Evolutionary conservation across 2,329 filamentous ascomycete species (phyloP), one percentile per base, ranked within the genome.

Genomic region (Fusarium vanettenii): DNA sequence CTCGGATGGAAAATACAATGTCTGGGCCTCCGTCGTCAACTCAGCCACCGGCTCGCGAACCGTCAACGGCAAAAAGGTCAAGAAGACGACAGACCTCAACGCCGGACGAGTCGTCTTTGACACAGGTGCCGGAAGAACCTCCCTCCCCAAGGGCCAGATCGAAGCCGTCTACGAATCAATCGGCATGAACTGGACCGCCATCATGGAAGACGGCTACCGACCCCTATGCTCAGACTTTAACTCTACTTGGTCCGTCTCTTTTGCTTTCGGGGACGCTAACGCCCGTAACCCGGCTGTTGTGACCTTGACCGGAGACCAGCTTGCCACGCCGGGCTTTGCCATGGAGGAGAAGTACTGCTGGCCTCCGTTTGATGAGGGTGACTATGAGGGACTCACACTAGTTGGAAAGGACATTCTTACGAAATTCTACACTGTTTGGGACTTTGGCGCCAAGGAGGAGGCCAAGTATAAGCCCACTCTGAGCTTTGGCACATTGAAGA

Each of bases 201-300:
- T 84, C 67, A 52, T 79, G 8, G 41, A 64, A 5, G 76, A 76
- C 50, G 68, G 80, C 2, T 75, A 79, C 64, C 79, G 81, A 33
- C 81, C 81, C 25, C 72, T 80, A 39, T 84, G 82, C 79, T 75
- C 60, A 70, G 82, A 84, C 69, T 83, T 84, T 74, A 83, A 81
- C 69, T 72, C 79, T 25, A 71, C 79, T 56, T 84, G 82, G 82
- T 80, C 80, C 16, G 68, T 82, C 5, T 74, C 79, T 2, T 80
- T 84, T 61, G 70, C 72, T 20, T 76, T 82, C 29, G 76, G 18
- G 11, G 56, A 76, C 11, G 64, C 70, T 22, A 71, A 69, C 33
- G 22, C 33, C 6, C 35, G 13, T 35, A 67, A 66, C 31, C 35
- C 79, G 9, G 70, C 74, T 27, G 69, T 82, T 29, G 29, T 84